Evolutionary conservation across 768 basidiomycete genomes (phyloP).

Genomic region (Favolaschia claudopus): DNA sequence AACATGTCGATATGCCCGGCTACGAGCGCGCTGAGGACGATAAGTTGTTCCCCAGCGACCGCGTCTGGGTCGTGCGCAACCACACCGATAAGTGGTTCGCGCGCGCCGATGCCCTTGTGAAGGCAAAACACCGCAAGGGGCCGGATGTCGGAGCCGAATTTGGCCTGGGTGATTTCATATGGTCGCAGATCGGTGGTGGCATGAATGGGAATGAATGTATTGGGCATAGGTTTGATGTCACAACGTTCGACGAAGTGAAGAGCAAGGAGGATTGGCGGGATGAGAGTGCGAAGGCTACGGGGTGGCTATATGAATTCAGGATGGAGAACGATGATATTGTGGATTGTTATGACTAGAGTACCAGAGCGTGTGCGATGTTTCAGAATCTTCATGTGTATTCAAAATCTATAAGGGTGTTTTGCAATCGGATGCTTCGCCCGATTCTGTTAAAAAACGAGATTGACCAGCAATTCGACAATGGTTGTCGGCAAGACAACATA

Average conservation of each 20-base stretch:
- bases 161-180: conserved; percentile 6
- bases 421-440: too few relatives aligned
- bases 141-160: neutral
- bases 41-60: neutral
- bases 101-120: conserved; percentile 1
- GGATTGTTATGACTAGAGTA: too few relatives aligned
- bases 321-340: neutral
- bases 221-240: conserved; percentile 7
- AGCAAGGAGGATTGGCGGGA: conserved; percentile 1
- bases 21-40: conserved; percentile 3
- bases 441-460: too few relatives aligned
- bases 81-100: conserved; percentile 15
- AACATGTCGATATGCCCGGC: neutral
- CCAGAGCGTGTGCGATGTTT: too few relatives aligned
- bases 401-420: too few relatives aligned
- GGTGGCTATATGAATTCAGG: neutral
- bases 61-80: conserved; percentile 14
- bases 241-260: neutral
- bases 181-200: conserved; percentile 7
- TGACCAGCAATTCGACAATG: too few relatives aligned
- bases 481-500: too few relatives aligned
- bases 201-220: neutral
- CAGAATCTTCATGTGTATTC: too few relatives aligned
- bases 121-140: neutral
- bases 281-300: neutral